phyloP scores from a whole-genome alignment of 78 protist genomes.

The Dictyostelium discoideum region DNA sequence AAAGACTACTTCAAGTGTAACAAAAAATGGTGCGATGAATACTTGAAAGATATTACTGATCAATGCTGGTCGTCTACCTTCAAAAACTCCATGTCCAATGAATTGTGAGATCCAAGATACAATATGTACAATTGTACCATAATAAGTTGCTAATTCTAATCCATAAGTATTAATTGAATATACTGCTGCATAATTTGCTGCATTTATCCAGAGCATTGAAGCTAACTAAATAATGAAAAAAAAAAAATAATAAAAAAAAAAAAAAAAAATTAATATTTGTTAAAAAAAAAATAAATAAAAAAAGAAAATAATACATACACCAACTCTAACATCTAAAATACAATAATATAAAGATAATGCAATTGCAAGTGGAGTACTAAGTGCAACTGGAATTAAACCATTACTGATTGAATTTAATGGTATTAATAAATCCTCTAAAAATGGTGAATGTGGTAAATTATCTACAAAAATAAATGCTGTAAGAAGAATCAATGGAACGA shows the following conservation, averaged over 20 bases:
- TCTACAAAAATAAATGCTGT: constrained; percentile 28
- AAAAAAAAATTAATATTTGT: too few species aligned
- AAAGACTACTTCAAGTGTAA: constrained; percentile 51
- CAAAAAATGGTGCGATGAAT: constrained; percentile 77
- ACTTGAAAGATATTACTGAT: constrained; percentile 63
- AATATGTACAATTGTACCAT: constrained; percentile 33
- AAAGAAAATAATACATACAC: constrained; percentile 29
- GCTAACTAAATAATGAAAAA: background rate
- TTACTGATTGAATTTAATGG: background rate
- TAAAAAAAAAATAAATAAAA: background rate
- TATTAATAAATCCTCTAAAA: background rate
- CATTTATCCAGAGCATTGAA: constrained; percentile 25
- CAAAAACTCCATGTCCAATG: constrained; percentile 60
- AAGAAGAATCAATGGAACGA: constrained; percentile 55
- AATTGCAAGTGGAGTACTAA: constrained; percentile 55
- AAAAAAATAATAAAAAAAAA: background rate
- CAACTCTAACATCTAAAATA: constrained; percentile 47
- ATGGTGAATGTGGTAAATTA: background rate
- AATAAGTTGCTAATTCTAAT: background rate
- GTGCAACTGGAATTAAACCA: constrained; percentile 25
- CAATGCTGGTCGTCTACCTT: constrained; percentile 67
- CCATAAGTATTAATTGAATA: background rate
- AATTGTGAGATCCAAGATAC: constrained; percentile 53
- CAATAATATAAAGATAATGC: constrained; percentile 28
- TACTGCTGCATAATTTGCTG: constrained; percentile 49